These are phyloP conservation scores for Angophora floribunda DNA, from an alignment of 345 rosid species.

Conservation along the genomic window DNA sequence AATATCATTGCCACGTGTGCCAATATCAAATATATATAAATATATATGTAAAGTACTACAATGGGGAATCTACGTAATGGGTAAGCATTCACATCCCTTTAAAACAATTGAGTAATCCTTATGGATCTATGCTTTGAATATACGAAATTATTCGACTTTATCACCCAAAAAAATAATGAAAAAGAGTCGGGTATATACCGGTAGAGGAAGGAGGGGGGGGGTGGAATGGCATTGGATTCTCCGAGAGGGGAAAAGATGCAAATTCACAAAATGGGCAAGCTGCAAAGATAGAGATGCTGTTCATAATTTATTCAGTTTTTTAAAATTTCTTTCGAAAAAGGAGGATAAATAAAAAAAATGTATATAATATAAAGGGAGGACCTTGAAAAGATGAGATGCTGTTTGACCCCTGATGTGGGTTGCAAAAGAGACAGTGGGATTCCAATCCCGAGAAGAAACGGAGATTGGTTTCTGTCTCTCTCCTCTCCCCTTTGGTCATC, in stretches of 20 bases:
- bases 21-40: background rate
- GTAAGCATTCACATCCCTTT: background rate
- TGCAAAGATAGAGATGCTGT: background rate
- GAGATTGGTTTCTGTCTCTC: background rate
- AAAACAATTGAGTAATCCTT: background rate
- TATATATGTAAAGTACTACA: background rate
- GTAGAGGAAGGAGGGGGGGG: background rate
- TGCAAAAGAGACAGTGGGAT: slow-evolving; percentile 23
- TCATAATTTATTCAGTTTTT: background rate
- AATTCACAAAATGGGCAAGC: background rate
- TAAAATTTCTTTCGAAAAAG: background rate
- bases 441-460: slow-evolving; percentile 26
- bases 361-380: background rate
- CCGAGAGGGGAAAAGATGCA: background rate
- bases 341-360: background rate
- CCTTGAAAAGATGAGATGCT: slow-evolving; percentile 1
- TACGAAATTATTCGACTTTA: background rate
- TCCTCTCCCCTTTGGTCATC: background rate
- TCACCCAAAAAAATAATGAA: background rate
- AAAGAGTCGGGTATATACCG: background rate
- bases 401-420: slow-evolving; percentile 23
- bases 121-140: slow-evolving; percentile 1
- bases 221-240: slow-evolving; percentile 37
- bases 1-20: background rate
- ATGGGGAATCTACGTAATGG: background rate